These are phyloP conservation scores for Tephrocybe sp. DNA, from an alignment of 768 basidiomycete genomes.

Conservation along the genomic window DNA sequence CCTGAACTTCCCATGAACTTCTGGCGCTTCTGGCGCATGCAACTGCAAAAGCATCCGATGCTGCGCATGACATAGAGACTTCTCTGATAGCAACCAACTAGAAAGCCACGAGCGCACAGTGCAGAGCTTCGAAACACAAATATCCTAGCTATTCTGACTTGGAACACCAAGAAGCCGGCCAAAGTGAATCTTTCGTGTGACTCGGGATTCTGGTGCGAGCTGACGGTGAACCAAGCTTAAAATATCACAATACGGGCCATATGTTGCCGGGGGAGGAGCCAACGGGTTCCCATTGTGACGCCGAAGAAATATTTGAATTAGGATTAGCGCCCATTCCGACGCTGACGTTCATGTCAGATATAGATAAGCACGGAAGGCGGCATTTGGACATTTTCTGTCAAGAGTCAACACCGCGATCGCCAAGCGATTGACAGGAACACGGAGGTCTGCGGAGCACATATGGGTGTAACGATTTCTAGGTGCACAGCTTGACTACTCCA, in stretches of 20 bases:
- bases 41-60: no score
- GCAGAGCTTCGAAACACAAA: not conserved
- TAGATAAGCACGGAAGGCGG: not conserved
- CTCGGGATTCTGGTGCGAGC: not conserved
- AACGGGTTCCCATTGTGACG: slow-evolving; percentile 10
- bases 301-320: slow-evolving; percentile 5
- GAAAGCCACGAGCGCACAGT: no score
- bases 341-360: slow-evolving; percentile 4
- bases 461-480: no score
- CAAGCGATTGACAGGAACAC: not conserved
- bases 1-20: no score
- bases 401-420: not conserved
- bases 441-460: not conserved
- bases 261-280: slow-evolving; percentile 2
- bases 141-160: not conserved
- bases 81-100: no score
- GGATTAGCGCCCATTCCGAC: slow-evolving; percentile 8
- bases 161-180: not conserved
- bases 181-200: not conserved
- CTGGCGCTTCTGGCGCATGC: no score
- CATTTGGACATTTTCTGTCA: slow-evolving; percentile 9
- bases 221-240: slow-evolving; percentile 3
- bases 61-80: no score
- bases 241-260: slow-evolving; percentile 2
- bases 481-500: no score